These are phyloP conservation scores for Fusarium tanahbumbuense DNA, from an alignment of 2,329 filamentous ascomycete genomes.

Conservation along the genomic window DNA sequence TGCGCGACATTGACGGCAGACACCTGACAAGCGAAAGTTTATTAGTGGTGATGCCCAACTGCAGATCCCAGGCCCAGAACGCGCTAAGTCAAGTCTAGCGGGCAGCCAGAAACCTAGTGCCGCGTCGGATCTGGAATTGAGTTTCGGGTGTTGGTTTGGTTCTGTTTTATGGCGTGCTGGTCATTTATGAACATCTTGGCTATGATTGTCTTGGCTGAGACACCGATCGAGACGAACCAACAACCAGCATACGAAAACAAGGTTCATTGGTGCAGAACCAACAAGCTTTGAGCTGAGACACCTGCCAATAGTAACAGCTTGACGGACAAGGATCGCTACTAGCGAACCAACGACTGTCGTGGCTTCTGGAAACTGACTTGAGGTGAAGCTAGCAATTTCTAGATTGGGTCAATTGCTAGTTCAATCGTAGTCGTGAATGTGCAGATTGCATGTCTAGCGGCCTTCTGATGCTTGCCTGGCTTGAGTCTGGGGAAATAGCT, in stretches of 20 bases:
- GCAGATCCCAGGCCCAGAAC: background rate
- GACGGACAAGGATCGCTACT: background rate
- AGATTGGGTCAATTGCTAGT: too few relatives aligned
- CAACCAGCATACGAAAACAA: background rate
- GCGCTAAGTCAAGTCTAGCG: background rate
- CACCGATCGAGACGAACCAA: background rate
- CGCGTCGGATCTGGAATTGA: background rate
- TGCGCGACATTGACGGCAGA: background rate
- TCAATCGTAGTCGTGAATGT: too few relatives aligned
- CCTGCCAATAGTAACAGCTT: background rate
- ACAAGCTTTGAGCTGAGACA: background rate
- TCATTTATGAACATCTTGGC: background rate
- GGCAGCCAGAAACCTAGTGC: background rate
- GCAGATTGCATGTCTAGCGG: too few relatives aligned
- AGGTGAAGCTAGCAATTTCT: too few relatives aligned
- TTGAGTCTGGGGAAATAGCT: background rate
- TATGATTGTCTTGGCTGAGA: background rate
- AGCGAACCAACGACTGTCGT: background rate
- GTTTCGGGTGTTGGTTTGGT: background rate
- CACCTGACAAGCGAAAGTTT: background rate
- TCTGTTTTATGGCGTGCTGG: background rate
- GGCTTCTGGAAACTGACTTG: too few relatives aligned
- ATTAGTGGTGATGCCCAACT: background rate
- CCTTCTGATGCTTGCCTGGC: too few relatives aligned
- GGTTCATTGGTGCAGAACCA: background rate